Evolutionary conservation across 1,139 yeast species (phyloP), one percentile per base, ranked within the genome.

Genomic region (Suhomyces choctaworum): DNA sequence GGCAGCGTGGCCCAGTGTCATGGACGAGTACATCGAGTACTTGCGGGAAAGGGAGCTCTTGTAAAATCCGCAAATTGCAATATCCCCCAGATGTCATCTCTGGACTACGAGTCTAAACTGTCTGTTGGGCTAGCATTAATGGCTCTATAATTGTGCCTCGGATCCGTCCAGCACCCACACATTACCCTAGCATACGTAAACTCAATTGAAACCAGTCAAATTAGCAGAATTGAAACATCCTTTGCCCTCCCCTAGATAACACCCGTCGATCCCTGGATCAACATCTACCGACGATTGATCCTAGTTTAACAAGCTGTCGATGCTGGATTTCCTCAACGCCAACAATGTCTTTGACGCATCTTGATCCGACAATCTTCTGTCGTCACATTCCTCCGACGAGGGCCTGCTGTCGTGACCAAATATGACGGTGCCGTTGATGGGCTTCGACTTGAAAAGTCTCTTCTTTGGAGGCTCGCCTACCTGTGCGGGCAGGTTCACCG

Each of bases 1-100:
- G 55, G 89, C 84, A 29, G 85, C 97, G 1, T 90, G 97, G 97
- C 98, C 97, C 5, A 79, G 87, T 39, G 68, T 86, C 11, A 78
- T 90, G 47, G 98, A 90, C 54, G 90, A 82, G 42, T 92, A 76
- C 55, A 82, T 87, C 17, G 95, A 85, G 47, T 72, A 72, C 52
- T 56, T 77, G 41, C 62, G 60, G 16, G 76, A 66, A 23, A 51
- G 52, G 27, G 50, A 47, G 14, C 45, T 63, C 4, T 16, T 25
- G 12, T 7, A 25, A 5, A n/a, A n/a, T n/a, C n/a, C n/a, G n/a
- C n/a, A n/a, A n/a, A n/a, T n/a, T n/a, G n/a, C n/a, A n/a, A n/a
- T n/a, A n/a, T n/a, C n/a, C n/a, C n/a, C n/a, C n/a, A n/a, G n/a
- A n/a, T n/a, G n/a, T n/a, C n/a, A n/a, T n/a, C n/a, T n/a, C n/a